Percentiles rank a stretch among this genome's conserved stretches.
Evolutionary conservation across 208 protist species (phyloP).

Genomic region (Leishmania amazonensis): DNA sequence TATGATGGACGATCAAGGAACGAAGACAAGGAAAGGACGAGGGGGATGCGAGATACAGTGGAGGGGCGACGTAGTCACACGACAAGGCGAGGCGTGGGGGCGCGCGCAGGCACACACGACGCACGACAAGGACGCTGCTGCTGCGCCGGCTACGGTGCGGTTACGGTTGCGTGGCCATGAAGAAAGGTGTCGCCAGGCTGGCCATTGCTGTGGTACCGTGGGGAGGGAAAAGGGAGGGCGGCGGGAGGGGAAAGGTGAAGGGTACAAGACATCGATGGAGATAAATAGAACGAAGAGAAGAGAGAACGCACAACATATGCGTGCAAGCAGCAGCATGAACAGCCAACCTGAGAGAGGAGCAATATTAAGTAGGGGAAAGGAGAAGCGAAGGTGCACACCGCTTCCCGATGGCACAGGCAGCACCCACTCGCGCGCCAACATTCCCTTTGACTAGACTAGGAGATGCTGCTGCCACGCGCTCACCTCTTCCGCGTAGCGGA

Average conservation of each 20-base stretch:
- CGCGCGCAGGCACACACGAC: not conserved
- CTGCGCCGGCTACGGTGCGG: too few relatives aligned
- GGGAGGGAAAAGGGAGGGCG: not conserved
- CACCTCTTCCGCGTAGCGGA: slow-evolving; percentile 69
- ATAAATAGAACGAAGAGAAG: too few relatives aligned
- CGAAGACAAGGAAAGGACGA: not conserved
- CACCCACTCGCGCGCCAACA: not conserved
- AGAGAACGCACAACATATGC: not conserved
- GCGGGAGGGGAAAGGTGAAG: not conserved
- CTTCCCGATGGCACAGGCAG: not conserved
- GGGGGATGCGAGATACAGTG: not conserved
- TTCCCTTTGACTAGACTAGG: slow-evolving; percentile 21
- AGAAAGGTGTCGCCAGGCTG: not conserved
- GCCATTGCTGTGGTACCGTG: not conserved
- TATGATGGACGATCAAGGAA: not conserved
- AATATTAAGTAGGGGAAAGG: not conserved
- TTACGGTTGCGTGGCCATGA: too few relatives aligned
- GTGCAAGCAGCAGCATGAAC: not conserved
- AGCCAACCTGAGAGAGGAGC: not conserved
- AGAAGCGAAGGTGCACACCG: not conserved
- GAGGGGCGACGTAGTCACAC: not conserved
- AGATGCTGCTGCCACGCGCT: slow-evolving; percentile 82
- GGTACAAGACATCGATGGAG: not conserved
- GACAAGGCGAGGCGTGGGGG: not conserved
- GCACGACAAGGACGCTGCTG: too few relatives aligned